phyloP scores from a whole-genome alignment of 805 yeast genomes.

The Pichia insulana region DNA sequence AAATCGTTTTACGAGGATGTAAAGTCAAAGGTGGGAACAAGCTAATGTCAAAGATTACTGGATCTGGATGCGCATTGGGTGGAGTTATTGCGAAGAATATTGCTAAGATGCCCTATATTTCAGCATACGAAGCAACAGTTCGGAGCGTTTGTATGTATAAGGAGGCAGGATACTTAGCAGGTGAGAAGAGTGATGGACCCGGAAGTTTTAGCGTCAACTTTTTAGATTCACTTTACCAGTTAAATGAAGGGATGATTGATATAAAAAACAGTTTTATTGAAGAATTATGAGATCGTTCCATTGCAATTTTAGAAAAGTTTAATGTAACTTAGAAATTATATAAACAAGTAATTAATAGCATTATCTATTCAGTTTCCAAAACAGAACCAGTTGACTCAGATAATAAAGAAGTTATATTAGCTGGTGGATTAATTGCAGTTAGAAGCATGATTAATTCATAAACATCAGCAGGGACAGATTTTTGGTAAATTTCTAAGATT shows the following conservation, averaged over 20 bases:
- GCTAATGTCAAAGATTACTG: constrained; percentile 63
- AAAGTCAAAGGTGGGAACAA: constrained; percentile 48
- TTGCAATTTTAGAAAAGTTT: too few species aligned
- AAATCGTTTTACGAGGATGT: constrained; percentile 9
- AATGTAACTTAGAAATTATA: not conserved
- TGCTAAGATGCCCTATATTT: constrained; percentile 33
- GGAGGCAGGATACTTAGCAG: constrained; percentile 51
- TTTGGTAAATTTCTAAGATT: constrained; percentile 81
- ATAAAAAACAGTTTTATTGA: too few species aligned
- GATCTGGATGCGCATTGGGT: constrained; percentile 79
- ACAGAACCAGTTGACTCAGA: constrained; percentile 31
- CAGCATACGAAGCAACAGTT: constrained; percentile 38
- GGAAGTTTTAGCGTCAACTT: constrained; percentile 44
- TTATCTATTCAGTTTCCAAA: constrained; percentile 12
- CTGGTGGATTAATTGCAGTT: constrained; percentile 88
- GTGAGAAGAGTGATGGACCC: constrained; percentile 35
- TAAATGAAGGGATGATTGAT: too few species aligned
- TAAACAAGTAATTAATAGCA: not conserved
- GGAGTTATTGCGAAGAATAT: constrained; percentile 54
- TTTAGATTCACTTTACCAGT: constrained; percentile 32
- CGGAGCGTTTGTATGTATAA: constrained; percentile 54
- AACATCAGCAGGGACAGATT: constrained; percentile 72
- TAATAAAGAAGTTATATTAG: constrained; percentile 60
- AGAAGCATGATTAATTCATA: constrained; percentile 78
- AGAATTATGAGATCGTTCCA: too few species aligned